Evolutionary conservation across 805 yeast genomes (phyloP), one percentile per base, ranked within the genome.

Genomic region (Hanseniaspora jakobsenii): DNA sequence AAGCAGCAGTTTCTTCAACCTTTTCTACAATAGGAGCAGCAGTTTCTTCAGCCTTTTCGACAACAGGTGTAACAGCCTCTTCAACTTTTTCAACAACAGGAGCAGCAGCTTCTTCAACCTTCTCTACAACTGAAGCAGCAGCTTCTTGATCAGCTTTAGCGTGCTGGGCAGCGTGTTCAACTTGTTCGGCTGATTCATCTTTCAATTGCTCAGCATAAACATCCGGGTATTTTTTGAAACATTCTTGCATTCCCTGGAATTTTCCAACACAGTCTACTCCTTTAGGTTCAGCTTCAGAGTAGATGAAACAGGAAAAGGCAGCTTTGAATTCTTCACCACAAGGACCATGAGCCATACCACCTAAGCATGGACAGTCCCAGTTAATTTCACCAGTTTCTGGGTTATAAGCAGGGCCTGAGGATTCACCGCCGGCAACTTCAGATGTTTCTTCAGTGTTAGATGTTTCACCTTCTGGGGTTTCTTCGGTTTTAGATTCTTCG

Each of bases 331-430:
- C 94, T 55, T 78, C 87, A 47, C 98, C 98, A 66, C 98, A 91
- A 46, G 98, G 97, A 0, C 98, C 98, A 52, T 87, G 72, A 26
- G 98, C 97, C 96, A 91, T 85, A 32, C 98, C 98, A 27, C 97
- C 98, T 39, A 91, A 69, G 64, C 97, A 89, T n/a, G 98, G 97
- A 63, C 98, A 91, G 59, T 91, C 97, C 98, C 98, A 91, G 74
- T 91, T 89, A 65, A 91, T 91, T 61, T 89, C 97, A 24, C 98
- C 98, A 2, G 98, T 91, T 56, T 83, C 94, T 24, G 96, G 96
- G 66, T 89, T 76, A 65, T 76, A 89, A 3, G 97, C 95, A 30
- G 78, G 73, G 40, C 66, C 67, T 47, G 91, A n/a, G 24, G 36
- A 26, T 23, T 36, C 40, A 23, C 23, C 30, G 17, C 31, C 21